phyloP scores from a whole-genome alignment of 2,329 filamentous ascomycete species.

The Hymenoscyphus repandus region DNA sequence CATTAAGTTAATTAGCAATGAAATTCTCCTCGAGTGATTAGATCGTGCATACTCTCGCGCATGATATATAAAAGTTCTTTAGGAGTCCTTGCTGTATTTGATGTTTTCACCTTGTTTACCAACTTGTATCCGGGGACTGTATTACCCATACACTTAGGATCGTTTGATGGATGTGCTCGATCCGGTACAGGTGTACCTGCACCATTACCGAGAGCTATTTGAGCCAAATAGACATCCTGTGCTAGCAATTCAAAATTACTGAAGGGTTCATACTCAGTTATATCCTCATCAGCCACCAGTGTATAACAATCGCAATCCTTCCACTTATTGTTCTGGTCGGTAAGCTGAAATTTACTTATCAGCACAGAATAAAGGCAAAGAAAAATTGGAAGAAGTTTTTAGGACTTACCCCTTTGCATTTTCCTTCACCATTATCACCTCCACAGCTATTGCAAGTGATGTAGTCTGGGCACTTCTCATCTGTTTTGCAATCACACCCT shows the following conservation, averaged over 20 bases:
- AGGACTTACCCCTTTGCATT: neutral
- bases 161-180: neutral
- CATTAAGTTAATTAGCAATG: neutral
- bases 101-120: neutral
- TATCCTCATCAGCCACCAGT: neutral
- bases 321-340: neutral
- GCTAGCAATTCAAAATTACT: neutral
- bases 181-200: too few relatives aligned
- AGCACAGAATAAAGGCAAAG: too few relatives aligned
- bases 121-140: neutral
- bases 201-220: neutral
- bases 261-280: neutral
- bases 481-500: neutral
- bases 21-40: neutral
- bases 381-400: too few relatives aligned
- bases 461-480: neutral
- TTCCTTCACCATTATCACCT: neutral
- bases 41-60: neutral
- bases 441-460: neutral
- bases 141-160: neutral
- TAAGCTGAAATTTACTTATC: too few relatives aligned
- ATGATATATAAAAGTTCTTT: neutral
- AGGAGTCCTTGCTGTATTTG: neutral
- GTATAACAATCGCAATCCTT: neutral
- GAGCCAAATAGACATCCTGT: neutral